A percentile compares a stretch with the other conserved stretches of the same genome.
Evolutionary conservation across 176 grass and related monocot species (phyloP).

Genomic region (Triticum timopheevii): DNA sequence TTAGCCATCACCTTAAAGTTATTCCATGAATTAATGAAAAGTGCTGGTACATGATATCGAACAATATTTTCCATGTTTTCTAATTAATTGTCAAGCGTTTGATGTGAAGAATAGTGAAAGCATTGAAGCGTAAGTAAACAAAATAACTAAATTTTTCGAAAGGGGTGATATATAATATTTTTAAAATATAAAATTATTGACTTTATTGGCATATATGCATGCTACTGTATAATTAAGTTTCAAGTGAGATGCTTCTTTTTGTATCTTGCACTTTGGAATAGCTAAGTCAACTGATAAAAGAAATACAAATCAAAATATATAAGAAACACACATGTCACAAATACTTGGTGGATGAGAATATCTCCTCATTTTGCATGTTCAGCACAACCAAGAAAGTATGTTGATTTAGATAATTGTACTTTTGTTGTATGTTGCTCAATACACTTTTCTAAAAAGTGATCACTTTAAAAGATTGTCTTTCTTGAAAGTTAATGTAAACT

Average conservation of each 20-base stretch:
- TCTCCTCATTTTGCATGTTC: too few species aligned
- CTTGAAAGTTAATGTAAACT: background rate
- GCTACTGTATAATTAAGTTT: background rate
- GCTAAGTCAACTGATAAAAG: too few species aligned
- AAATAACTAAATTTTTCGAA: background rate
- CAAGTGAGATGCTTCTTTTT: too few species aligned
- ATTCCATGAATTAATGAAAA: background rate
- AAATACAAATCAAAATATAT: too few species aligned
- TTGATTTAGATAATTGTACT: background rate
- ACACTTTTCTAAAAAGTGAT: background rate
- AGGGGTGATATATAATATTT: background rate
- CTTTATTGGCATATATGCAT: background rate
- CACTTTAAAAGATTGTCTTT: background rate
- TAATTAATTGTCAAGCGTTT: background rate
- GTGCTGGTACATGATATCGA: background rate
- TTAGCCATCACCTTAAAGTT: background rate
- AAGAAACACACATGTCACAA: too few species aligned
- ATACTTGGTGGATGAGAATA: too few species aligned
- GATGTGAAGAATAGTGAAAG: background rate
- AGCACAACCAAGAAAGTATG: too few species aligned
- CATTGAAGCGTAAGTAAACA: background rate
- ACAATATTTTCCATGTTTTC: background rate
- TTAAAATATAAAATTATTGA: too few species aligned
- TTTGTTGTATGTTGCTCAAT: background rate
- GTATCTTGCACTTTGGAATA: too few species aligned